A percentile compares a stretch with the other conserved stretches of the same genome.
These are phyloP conservation scores for Sporothrix euskadiensis DNA, from an alignment of 2,329 filamentous ascomycete species.

Conservation along the genomic window DNA sequence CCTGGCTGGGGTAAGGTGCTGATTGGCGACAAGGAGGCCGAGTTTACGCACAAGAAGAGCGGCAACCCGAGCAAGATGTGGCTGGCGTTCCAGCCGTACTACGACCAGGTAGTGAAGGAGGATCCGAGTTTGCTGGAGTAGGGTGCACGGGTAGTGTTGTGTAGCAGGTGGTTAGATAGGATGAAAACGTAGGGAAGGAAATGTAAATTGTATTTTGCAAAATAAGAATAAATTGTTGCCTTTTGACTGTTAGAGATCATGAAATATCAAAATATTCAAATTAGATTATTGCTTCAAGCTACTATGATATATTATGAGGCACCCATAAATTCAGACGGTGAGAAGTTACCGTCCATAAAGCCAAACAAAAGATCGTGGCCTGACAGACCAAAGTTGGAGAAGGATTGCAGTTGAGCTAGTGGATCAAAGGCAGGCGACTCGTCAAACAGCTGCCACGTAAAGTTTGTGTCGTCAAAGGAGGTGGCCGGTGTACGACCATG, in stretches of 20 bases:
- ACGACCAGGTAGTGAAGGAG: constrained; percentile 38
- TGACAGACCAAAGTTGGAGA: constrained; percentile 26
- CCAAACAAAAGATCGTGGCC: constrained; percentile 29
- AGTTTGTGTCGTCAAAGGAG: constrained; percentile 13
- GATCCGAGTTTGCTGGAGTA: not conserved
- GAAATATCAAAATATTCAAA: not conserved
- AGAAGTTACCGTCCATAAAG: constrained; percentile 28
- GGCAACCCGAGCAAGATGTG: constrained; percentile 53
- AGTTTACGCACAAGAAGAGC: constrained; percentile 35
- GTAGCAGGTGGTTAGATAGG: constrained; percentile 45
- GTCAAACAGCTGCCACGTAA: constrained; percentile 23
- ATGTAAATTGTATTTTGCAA: not conserved
- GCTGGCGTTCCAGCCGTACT: constrained; percentile 50
- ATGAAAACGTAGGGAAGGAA: constrained; percentile 47
- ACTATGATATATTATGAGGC: not conserved
- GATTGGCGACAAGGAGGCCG: constrained; percentile 42
- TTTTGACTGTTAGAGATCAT: constrained; percentile 76
- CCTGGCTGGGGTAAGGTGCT: constrained; percentile 30
- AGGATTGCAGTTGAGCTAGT: constrained; percentile 22
- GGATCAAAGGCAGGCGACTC: constrained; percentile 23
- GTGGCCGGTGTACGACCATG: not conserved
- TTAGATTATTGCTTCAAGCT: not conserved
- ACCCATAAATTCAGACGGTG: constrained; percentile 21
- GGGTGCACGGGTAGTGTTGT: too few relatives aligned
- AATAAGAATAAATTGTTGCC: not conserved